Percentiles rank a stretch among this genome's conserved stretches.
These are phyloP conservation scores for Arthrobotrys musiformis DNA, from an alignment of 2,329 filamentous ascomycete species.

Conservation along the genomic window DNA sequence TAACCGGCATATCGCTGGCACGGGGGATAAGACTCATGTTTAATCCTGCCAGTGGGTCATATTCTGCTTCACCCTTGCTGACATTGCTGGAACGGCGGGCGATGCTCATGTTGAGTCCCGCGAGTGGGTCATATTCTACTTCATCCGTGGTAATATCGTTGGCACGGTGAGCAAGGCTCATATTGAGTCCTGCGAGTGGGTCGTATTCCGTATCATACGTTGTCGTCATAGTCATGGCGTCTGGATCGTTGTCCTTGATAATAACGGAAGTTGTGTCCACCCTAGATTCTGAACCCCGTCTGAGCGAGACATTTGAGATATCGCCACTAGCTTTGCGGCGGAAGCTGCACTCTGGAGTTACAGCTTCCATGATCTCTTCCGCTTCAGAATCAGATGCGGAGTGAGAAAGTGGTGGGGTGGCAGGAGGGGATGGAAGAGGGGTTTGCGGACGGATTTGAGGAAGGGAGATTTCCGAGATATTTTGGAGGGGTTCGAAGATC, in stretches of 20 bases:
- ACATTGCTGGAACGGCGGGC: too few relatives aligned
- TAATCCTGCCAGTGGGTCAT: not conserved
- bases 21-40: constrained; percentile 29
- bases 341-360: constrained; percentile 24
- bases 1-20: constrained; percentile 7
- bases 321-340: not conserved
- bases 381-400: constrained; percentile 25
- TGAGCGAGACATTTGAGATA: not conserved
- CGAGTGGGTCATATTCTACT: too few relatives aligned
- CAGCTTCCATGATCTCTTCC: constrained; percentile 20
- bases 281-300: not conserved
- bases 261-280: constrained; percentile 1
- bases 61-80: constrained; percentile 21
- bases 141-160: too few relatives aligned
- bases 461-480: not conserved
- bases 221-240: constrained; percentile 14
- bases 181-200: constrained; percentile 6
- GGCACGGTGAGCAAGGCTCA: constrained; percentile 17
- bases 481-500: constrained; percentile 4
- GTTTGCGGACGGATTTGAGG: constrained; percentile 21
- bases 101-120: too few relatives aligned
- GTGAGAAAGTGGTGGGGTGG: constrained; percentile 40
- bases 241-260: constrained; percentile 21
- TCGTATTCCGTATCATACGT: constrained; percentile 24
- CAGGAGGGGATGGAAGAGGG: constrained; percentile 23